Conservation (phyloP, 2,329 filamentous ascomycete species). For the Neocatenulostroma microsporum region DNA sequence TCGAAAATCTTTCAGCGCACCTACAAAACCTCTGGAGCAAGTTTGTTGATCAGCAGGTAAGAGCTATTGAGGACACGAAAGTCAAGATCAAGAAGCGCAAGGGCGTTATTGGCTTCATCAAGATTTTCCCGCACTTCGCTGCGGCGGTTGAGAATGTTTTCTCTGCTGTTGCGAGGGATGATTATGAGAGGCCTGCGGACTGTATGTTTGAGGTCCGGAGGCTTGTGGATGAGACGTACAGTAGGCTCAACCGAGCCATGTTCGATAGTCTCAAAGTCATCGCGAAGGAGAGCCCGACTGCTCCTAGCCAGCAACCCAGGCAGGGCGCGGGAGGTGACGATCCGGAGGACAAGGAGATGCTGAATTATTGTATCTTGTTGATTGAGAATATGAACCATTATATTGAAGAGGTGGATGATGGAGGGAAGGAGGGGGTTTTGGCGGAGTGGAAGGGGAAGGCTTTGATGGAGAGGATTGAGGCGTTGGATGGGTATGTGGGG, state of each 20-base stretch:
- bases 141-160: conserved; percentile 78
- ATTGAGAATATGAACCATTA: conserved; percentile 99
- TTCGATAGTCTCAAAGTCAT: conserved; percentile 96
- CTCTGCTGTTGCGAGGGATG: conserved; percentile 33
- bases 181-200: conserved; percentile 43
- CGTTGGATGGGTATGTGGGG: conserved; percentile 78
- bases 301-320: conserved; percentile 36
- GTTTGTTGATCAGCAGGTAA: conserved; percentile 90
- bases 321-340: conserved; percentile 38
- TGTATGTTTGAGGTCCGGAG: conserved; percentile 57
- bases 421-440: conserved; percentile 59
- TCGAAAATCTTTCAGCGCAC: conserved; percentile 62
- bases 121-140: conserved; percentile 84
- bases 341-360: conserved; percentile 85
- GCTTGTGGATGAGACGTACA: conserved; percentile 79
- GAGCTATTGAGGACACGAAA: conserved; percentile 94
- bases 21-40: conserved; percentile 71
- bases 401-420: conserved; percentile 75
- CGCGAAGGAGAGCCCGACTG: conserved; percentile 61
- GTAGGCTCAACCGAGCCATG: conserved; percentile 86
- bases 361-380: conserved; percentile 94
- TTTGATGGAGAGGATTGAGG: conserved; percentile 69
- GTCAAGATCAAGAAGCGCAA: conserved; percentile 99
- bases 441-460: conserved; percentile 78
- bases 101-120: conserved; percentile 91